These are phyloP conservation scores for Pseudocercospora ulei DNA, from an alignment of 2,329 filamentous ascomycete species.

Conservation along the genomic window DNA sequence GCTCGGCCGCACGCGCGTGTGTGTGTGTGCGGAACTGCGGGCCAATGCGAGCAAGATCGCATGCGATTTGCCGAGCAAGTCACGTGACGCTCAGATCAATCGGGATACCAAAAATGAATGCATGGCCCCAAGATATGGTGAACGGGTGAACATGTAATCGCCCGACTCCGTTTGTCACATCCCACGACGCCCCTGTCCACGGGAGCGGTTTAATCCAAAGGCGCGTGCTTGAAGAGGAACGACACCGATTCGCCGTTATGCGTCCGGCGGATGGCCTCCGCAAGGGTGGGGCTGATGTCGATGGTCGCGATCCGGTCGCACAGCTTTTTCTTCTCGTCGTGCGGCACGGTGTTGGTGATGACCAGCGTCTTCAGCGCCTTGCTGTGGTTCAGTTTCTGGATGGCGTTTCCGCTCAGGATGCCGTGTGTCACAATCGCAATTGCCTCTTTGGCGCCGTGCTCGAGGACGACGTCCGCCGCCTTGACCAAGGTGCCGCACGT, in stretches of 20 bases:
- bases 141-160: too few relatives aligned
- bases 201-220: conserved; percentile 33
- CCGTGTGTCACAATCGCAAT: conserved; percentile 94
- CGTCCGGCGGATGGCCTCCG: conserved; percentile 60
- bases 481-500: conserved; percentile 84
- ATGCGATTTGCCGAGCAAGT: too few relatives aligned
- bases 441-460: conserved; percentile 76
- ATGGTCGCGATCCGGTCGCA: conserved; percentile 81
- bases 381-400: conserved; percentile 73
- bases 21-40: too few relatives aligned
- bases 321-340: conserved; percentile 66
- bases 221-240: conserved; percentile 59
- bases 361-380: conserved; percentile 62
- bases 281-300: conserved; percentile 76
- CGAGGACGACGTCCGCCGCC: conserved; percentile 77
- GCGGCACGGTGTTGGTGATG: conserved; percentile 80
- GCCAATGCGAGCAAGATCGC: too few relatives aligned
- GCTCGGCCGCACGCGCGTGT: too few relatives aligned
- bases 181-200: too few relatives aligned
- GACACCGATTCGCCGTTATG: conserved; percentile 60
- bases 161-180: too few relatives aligned
- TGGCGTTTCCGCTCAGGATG: conserved; percentile 78
- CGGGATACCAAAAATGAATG: too few relatives aligned
- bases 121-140: too few relatives aligned
- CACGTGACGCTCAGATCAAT: too few relatives aligned